Evolutionary conservation across 352 stramenopile species (phyloP).

Genomic region (Aphanomyces astaci): DNA sequence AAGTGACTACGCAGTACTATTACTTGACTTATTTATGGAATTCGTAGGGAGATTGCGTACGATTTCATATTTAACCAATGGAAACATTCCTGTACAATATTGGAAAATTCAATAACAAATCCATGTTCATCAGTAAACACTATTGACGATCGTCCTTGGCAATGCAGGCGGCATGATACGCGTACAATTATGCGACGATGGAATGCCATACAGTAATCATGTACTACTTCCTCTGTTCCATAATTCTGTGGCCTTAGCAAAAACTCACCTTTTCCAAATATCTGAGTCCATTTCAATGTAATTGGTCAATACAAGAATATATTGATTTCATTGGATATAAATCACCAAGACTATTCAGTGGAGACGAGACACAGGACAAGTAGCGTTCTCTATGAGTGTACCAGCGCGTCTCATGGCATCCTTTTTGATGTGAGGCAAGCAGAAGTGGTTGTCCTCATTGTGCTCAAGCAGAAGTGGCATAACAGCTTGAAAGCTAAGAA

Average conservation of each 20-base stretch:
- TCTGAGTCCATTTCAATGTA: not conserved
- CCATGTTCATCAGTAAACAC: too few relatives aligned
- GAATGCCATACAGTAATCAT: too few relatives aligned
- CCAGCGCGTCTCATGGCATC: not conserved
- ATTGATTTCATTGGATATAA: not conserved
- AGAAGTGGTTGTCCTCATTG: not conserved
- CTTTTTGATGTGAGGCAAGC: not conserved
- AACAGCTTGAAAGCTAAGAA: not conserved
- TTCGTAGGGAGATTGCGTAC: too few relatives aligned
- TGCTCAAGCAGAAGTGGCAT: not conserved
- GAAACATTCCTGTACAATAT: too few relatives aligned
- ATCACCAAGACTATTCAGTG: not conserved
- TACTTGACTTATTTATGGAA: too few relatives aligned
- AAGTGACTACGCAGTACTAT: too few relatives aligned
- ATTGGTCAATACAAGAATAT: not conserved
- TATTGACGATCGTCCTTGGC: too few relatives aligned
- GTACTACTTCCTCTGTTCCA: slow-evolving; percentile 4
- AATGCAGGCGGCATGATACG: too few relatives aligned
- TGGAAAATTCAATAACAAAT: too few relatives aligned
- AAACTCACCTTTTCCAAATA: not conserved
- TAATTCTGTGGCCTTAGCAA: not conserved
- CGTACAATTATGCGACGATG: too few relatives aligned
- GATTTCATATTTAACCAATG: too few relatives aligned
- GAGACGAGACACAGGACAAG: not conserved
- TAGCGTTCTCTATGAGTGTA: not conserved